Conservation (phyloP, 306 rosid species). For the Casuarina glauca region DNA sequence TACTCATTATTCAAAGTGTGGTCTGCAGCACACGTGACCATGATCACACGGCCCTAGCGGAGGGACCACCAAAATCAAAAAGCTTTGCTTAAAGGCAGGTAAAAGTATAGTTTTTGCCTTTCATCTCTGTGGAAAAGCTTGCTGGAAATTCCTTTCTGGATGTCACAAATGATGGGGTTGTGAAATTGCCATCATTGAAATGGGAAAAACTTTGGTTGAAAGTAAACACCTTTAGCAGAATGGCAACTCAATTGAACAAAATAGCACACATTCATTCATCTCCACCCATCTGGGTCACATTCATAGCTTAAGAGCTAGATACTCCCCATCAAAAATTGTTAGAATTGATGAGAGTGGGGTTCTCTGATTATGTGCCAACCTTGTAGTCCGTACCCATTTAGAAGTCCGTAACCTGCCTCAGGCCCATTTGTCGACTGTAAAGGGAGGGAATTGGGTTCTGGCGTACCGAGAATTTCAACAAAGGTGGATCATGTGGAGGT, state of each 20-base stretch:
- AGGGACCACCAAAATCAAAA: not conserved
- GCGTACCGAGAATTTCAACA: not conserved
- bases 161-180: slow-evolving; percentile 3
- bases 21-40: not conserved
- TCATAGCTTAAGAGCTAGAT: not conserved
- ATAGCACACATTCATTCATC: not conserved
- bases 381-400: not conserved
- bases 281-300: slow-evolving; percentile 3
- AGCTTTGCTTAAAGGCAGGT: not conserved
- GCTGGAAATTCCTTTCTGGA: not conserved
- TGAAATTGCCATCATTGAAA: slow-evolving; percentile 5
- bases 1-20: not conserved
- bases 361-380: not conserved
- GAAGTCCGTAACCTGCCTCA: not conserved
- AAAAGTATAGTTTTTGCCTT: not conserved
- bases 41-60: not conserved
- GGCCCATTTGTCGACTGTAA: not conserved
- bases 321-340: not conserved
- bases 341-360: not conserved
- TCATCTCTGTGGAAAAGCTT: not conserved
- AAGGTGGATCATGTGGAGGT: slow-evolving; percentile 8
- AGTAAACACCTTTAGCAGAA: not conserved
- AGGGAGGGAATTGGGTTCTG: not conserved
- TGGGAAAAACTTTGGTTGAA: not conserved
- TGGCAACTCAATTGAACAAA: not conserved